Evolutionary conservation across 2,329 filamentous ascomycete species (phyloP), one percentile per base, ranked within the genome.

Genomic region (Spiromastix sp.): DNA sequence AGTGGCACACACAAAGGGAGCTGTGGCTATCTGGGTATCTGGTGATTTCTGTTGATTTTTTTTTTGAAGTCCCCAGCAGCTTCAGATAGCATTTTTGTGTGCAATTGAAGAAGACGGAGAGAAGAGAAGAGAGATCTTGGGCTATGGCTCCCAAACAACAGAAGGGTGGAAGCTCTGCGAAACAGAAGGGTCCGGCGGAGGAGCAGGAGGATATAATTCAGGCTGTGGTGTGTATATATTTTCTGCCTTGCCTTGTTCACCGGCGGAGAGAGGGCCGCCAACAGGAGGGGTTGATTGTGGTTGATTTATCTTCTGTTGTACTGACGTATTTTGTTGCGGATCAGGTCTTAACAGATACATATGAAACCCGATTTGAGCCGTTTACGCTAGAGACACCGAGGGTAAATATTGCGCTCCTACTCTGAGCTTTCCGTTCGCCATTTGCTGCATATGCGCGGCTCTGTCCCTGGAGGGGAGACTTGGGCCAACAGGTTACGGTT

Each of bases 261-360:
- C n/a, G 9, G 13, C 16, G 18, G 16, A 26, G 17, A 27, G 19
- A 7, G 11, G n/a, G n/a, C n/a, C n/a, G n/a, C n/a, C n/a, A n/a
- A 13, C 9, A 25, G 21, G 9, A 15, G 11, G 21, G 17, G 13
- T 11, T 17, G 17, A 21, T 19, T 28, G 10, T 10, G n/a, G 10
- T 19, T 21, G 9, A n/a, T 19, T 21, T 30, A 24, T 13, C 13
- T 20, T 32, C 13, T 7, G 20, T 13, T 13, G 20, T 1, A 32
- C 13, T 22, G 17, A 17, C 18, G 39, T 38, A 31, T 27, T 24
- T 12, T 5, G 24, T 15, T 27, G 17, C 20, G 10, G 38, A 20
- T 19, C 51, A 91, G 82, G 72, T 98, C 40, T 77, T 98, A 45
- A 83, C 89, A 46, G 91, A 98, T 67, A 87, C 85, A 1, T 98